Evolutionary conservation across 116 monocot genomes (phyloP), one percentile per base, ranked within the genome.

Genomic region (Papilionanthe hybrid): DNA sequence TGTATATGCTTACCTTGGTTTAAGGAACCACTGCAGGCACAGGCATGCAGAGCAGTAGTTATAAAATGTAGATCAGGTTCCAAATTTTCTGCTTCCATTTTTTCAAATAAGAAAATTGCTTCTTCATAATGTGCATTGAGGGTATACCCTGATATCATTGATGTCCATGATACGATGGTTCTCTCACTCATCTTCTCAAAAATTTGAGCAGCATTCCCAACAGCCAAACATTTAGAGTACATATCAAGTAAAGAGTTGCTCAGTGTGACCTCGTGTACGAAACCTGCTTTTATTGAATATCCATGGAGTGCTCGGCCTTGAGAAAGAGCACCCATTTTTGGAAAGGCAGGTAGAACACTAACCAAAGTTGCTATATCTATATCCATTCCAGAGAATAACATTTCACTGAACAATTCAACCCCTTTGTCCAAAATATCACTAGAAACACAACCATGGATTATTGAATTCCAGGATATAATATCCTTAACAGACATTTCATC

Each of bases 111-210:
- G 9, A 43, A 73, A 57, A 91, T 84, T 48, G 89, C 91, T 80
- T 84, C 86, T 67, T 86, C 83, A 78, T 81, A 86, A 20, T 32
- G 69, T 49, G 78, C 89, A 79, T 78, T 82, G 37, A 77, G 60
- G 27, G 79, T 83, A 76, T 87, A 91, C 13, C 83, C 89, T 12
- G 86, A 76, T 32, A 91, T 88, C 91, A 93, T 89, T 7, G 89
- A 68, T 83, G 93, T 91, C 87, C 89, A 93, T 29, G 93, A 88
- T 22, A 93, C 91, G 20, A 89, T 78, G 29, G 77, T 89, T 81
- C 45, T 91, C 29, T 86, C 76, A 55, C 41, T 53, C 83, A 90
- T 88, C 43, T 50, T 81, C 25, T 86, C 76, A 65, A 90, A 92
- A 27, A 94, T 17, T 23, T 56, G 68, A 49, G 43, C 72, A 4